Conservation (phyloP, 1,284 basidiomycete species). For the Ustanciosporium gigantosporum region DNA sequence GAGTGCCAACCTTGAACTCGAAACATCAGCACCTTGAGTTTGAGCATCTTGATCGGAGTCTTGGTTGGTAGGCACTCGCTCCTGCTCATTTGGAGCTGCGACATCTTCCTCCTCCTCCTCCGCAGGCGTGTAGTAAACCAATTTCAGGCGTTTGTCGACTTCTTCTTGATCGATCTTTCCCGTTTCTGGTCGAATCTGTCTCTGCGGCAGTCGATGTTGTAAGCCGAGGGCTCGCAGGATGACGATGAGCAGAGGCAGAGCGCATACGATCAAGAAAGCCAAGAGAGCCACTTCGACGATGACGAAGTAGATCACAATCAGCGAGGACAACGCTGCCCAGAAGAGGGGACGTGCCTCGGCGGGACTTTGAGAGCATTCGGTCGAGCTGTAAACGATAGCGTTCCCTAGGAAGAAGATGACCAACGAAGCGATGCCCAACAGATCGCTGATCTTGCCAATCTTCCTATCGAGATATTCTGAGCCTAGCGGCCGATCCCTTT, state of each 20-base stretch:
- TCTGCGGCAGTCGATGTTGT: conserved; percentile 22
- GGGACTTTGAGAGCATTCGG: conserved; percentile 41
- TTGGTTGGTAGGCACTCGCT: neutral
- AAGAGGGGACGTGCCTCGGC: conserved; percentile 45
- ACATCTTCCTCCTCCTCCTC: conserved; percentile 14
- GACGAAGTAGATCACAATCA: conserved; percentile 45
- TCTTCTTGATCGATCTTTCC: conserved; percentile 41
- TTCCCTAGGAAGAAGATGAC: conserved; percentile 53
- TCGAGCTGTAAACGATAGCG: conserved; percentile 43
- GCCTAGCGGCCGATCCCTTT: conserved; percentile 38
- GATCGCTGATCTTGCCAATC: conserved; percentile 27
- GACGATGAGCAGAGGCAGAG: conserved; percentile 41
- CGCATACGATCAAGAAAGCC: conserved; percentile 44
- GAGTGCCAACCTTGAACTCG: too few species aligned
- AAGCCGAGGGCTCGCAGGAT: conserved; percentile 44
- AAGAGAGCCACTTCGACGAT: conserved; percentile 47
- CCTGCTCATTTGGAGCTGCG: neutral
- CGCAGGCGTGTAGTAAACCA: conserved; percentile 46
- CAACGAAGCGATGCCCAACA: conserved; percentile 39
- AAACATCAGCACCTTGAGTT: neutral
- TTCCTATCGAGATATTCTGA: conserved; percentile 38
- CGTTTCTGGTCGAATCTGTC: conserved; percentile 38
- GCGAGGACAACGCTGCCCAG: conserved; percentile 35
- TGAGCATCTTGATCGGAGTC: too few species aligned
- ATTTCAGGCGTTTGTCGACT: conserved; percentile 38